Conservation (phyloP, 331 rosid genomes). For the Malus hybrid region DNA sequence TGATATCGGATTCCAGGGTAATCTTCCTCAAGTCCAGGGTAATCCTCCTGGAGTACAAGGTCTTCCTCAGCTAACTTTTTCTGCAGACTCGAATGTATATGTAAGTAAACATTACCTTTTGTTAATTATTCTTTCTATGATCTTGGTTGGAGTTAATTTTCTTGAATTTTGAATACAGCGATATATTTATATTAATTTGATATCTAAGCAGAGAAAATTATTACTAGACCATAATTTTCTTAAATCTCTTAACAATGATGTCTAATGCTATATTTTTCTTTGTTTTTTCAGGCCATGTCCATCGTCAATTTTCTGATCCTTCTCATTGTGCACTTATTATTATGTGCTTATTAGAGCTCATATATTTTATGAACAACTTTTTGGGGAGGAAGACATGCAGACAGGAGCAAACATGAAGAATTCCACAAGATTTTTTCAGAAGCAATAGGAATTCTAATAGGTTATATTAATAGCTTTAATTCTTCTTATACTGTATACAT, state of each 20-base stretch:
- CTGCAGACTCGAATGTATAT: slow-evolving; percentile 33
- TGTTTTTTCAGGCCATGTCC: slow-evolving; percentile 43
- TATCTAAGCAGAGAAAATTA: no score
- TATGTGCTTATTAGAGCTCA: slow-evolving; percentile 17
- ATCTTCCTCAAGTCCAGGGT: slow-evolving; percentile 63
- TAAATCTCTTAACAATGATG: not conserved
- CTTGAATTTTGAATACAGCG: no score
- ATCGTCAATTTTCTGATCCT: slow-evolving; percentile 30
- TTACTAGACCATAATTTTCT: no score
- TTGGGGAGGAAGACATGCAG: slow-evolving; percentile 3
- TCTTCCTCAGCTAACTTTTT: slow-evolving; percentile 47
- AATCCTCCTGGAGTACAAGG: slow-evolving; percentile 72
- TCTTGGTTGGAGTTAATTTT: not conserved
- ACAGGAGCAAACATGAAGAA: not conserved
- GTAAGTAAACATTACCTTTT: slow-evolving; percentile 27
- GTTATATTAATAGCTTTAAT: slow-evolving; percentile 9
- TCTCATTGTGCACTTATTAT: slow-evolving; percentile 16
- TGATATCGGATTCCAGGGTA: slow-evolving; percentile 58
- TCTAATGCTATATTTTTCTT: not conserved
- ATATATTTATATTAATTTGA: no score
- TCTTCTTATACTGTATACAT: not conserved
- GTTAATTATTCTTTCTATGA: not conserved
- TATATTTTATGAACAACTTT: no score
- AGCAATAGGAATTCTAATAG: slow-evolving; percentile 1
- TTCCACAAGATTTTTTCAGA: not conserved